Percentiles rank a stretch among this genome's conserved stretches.
Evolutionary conservation across 2,329 filamentous ascomycete species (phyloP).

Genomic region (Fonsecaea pedrosoi): DNA sequence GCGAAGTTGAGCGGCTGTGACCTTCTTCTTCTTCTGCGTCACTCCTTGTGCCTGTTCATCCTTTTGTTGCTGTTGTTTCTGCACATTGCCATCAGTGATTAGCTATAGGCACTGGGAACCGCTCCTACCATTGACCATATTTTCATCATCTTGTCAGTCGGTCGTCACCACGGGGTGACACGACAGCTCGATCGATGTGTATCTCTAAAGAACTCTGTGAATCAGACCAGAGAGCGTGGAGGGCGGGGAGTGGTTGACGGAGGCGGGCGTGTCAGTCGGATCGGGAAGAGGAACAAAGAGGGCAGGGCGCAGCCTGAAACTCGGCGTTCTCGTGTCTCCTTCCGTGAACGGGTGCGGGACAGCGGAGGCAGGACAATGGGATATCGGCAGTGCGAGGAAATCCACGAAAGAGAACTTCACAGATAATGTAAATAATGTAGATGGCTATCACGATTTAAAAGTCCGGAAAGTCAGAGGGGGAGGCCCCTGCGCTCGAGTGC

Average conservation of each 20-base stretch:
- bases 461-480: not conserved
- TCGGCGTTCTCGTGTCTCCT: not conserved
- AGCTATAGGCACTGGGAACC: constrained; percentile 16
- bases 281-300: not conserved
- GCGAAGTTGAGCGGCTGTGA: constrained; percentile 91
- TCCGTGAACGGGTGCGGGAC: not conserved
- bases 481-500: not conserved
- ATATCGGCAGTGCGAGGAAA: not conserved
- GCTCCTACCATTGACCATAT: constrained; percentile 94
- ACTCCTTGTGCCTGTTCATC: constrained; percentile 89
- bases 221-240: not conserved
- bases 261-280: not conserved
- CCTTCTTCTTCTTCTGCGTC: constrained; percentile 94
- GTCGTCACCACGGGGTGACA: constrained; percentile 15
- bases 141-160: constrained; percentile 80
- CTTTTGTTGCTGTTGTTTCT: constrained; percentile 87
- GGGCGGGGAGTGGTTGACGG: not conserved
- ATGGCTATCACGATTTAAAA: not conserved
- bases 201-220: not conserved
- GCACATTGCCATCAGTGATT: constrained; percentile 14
- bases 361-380: not conserved
- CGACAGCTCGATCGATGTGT: not conserved
- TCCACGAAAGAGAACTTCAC: not conserved
- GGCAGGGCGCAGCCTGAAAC: not conserved
- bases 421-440: not conserved